Base-by-base conservation (phyloP, 176 grass and related monocot genomes). In the Melocanna baccifera region DNA sequence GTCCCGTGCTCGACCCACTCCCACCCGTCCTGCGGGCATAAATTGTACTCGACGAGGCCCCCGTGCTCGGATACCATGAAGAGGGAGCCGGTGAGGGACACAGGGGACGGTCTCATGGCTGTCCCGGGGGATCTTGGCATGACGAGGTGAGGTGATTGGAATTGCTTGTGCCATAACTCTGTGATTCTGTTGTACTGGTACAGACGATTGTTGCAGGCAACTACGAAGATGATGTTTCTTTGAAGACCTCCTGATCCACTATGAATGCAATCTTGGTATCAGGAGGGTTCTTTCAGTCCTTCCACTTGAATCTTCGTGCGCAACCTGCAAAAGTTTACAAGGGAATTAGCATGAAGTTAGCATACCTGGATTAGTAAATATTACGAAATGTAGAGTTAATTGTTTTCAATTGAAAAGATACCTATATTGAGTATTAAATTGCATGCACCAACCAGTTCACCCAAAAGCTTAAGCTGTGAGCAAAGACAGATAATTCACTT, bases 171-270 rank as follows among this genome's bases (percentile, higher is more conserved):
- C 96, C 96, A 99, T 68, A 99, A 50, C 79, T 99, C 91, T 62
- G 93, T 99, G 85, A 99, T 86, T 62, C 87, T 90, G 91, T 96
- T 99, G 64, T 99, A 99, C 78, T 99, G 96, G 87, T 96, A 96
- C 14, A 99, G 62, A 62, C 84, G 80, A 12, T 87, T 87, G 18
- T 98, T 94, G 52, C 85, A 83, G 4, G 89, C 93, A 5, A 99
- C 91, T 16, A 81, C 88, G 13, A 99, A 96, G 32, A 99, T 69
- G 78, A 99, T 81, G 61, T 99, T 99, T 73, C 85, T 69, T 83
- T 87, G 58, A 96, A 91, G 13, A 91, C 68, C 78, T 99, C 96
- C 83, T 96, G 96, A 43, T 99, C 96, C 64, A 96, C 86, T 65
- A 99, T 94, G 75, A 94, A 99, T 76, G 96, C 91, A 77, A 99